A percentile compares a stretch with the other conserved stretches of the same genome.
These are phyloP conservation scores for Thalassiosira profunda DNA, from an alignment of 108 stramenopile species.

Conservation along the genomic window DNA sequence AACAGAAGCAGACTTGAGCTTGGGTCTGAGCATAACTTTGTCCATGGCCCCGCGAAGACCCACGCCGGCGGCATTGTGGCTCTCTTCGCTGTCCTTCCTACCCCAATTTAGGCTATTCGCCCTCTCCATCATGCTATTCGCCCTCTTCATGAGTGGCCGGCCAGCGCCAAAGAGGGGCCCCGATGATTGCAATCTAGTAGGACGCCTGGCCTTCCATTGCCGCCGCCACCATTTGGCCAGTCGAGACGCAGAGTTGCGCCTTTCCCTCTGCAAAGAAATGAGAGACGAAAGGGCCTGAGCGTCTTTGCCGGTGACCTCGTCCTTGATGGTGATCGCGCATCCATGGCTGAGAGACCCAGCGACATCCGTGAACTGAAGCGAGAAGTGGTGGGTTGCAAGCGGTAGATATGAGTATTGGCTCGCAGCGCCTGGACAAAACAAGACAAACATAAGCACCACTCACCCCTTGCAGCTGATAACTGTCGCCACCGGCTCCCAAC, in stretches of 20 bases:
- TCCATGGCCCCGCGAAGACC: slow-evolving; percentile 19
- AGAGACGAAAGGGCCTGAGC: slow-evolving; percentile 11
- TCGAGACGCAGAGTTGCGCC: slow-evolving; percentile 22
- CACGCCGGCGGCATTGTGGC: not conserved
- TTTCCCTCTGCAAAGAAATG: slow-evolving; percentile 23
- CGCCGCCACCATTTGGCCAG: slow-evolving; percentile 41
- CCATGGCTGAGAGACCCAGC: slow-evolving; percentile 51
- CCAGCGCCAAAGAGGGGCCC: too few species aligned
- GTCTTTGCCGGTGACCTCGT: slow-evolving; percentile 31
- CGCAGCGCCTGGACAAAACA: not conserved
- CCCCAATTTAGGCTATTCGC: slow-evolving; percentile 1
- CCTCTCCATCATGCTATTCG: slow-evolving; percentile 8
- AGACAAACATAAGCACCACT: slow-evolving; percentile 3
- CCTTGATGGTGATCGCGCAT: slow-evolving; percentile 41
- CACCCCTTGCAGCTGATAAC: slow-evolving; percentile 51
- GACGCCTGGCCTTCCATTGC: slow-evolving; percentile 2
- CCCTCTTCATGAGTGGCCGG: not conserved
- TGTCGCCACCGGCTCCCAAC: slow-evolving; percentile 42
- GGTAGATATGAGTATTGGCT: not conserved
- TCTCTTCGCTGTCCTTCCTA: slow-evolving; percentile 9
- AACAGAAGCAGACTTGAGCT: slow-evolving; percentile 14
- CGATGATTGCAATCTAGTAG: not conserved
- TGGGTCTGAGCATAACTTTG: slow-evolving; percentile 16
- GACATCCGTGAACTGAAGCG: slow-evolving; percentile 49
- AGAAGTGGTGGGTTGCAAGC: not conserved